These are phyloP conservation scores for Colletotrichum sp. DNA, from an alignment of 2,329 filamentous ascomycete genomes.

Conservation along the genomic window DNA sequence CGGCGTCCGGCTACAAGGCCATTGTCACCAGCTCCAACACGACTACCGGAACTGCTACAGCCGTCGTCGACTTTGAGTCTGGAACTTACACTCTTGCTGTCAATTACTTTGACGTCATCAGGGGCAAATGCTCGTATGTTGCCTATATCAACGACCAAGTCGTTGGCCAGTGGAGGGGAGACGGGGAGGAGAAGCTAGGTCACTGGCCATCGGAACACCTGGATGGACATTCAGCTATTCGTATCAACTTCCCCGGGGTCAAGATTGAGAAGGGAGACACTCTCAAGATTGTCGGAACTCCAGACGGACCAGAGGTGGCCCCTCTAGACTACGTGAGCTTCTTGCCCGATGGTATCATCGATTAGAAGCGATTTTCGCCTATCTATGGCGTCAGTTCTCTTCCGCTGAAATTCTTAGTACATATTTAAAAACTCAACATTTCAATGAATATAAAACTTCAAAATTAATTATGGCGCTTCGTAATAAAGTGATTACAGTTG, in stretches of 20 bases:
- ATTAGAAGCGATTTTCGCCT: background rate
- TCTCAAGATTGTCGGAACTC: conserved; percentile 60
- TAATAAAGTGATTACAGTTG: background rate
- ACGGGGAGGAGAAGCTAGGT: conserved; percentile 64
- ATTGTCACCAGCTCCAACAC: conserved; percentile 63
- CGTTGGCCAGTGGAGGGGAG: conserved; percentile 63
- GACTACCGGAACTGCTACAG: conserved; percentile 48
- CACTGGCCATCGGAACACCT: conserved; percentile 62
- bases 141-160: conserved; percentile 56
- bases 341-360: conserved; percentile 55
- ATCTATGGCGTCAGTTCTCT: background rate
- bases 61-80: conserved; percentile 49
- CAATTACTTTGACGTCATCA: conserved; percentile 69
- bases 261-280: conserved; percentile 54
- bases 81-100: conserved; percentile 68
- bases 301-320: conserved; percentile 67
- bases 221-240: conserved; percentile 69
- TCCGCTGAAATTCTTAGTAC: background rate
- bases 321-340: conserved; percentile 72
- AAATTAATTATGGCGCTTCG: background rate
- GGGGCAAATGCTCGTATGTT: conserved; percentile 61
- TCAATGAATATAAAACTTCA: background rate
- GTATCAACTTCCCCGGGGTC: conserved; percentile 62
- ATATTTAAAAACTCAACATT: background rate
- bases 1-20: conserved; percentile 59